Percentiles rank a stretch among this genome's conserved stretches.
These are phyloP conservation scores for Cercospora beticola DNA, from an alignment of 2,329 filamentous ascomycete genomes.

Conservation along the genomic window DNA sequence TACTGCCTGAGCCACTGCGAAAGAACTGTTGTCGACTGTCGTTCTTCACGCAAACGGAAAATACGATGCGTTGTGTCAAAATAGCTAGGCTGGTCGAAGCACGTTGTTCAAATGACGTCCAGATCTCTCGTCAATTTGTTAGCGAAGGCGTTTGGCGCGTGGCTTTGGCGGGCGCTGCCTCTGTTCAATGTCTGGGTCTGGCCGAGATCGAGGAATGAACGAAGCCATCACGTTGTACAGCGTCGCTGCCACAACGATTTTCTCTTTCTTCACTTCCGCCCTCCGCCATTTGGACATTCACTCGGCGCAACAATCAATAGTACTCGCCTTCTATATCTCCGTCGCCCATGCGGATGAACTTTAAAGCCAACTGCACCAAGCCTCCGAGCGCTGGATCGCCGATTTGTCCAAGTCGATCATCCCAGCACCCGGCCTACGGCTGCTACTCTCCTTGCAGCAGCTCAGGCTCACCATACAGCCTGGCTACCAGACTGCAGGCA, in stretches of 20 bases:
- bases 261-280: not conserved
- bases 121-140: not conserved
- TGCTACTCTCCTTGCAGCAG: slow-evolving; percentile 7
- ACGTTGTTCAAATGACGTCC: not conserved
- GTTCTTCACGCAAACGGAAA: not conserved
- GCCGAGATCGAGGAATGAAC: not conserved
- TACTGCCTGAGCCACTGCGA: not conserved
- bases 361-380: slow-evolving; percentile 3
- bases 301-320: not conserved
- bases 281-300: not conserved
- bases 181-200: not conserved
- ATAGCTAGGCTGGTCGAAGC: not conserved
- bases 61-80: not conserved
- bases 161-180: not conserved
- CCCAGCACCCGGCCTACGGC: slow-evolving; percentile 2
- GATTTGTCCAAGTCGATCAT: slow-evolving; percentile 1
- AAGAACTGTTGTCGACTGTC: not conserved
- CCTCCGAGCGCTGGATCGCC: slow-evolving; percentile 2
- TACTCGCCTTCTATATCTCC: slow-evolving; percentile 7
- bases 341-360: slow-evolving; percentile 1
- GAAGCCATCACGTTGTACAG: not conserved
- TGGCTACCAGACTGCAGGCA: not conserved
- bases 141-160: not conserved
- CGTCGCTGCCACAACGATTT: not conserved
- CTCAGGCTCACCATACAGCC: slow-evolving; percentile 6